Evolutionary conservation across 352 stramenopile genomes (phyloP).

Genomic region (Phytophthora pini): DNA sequence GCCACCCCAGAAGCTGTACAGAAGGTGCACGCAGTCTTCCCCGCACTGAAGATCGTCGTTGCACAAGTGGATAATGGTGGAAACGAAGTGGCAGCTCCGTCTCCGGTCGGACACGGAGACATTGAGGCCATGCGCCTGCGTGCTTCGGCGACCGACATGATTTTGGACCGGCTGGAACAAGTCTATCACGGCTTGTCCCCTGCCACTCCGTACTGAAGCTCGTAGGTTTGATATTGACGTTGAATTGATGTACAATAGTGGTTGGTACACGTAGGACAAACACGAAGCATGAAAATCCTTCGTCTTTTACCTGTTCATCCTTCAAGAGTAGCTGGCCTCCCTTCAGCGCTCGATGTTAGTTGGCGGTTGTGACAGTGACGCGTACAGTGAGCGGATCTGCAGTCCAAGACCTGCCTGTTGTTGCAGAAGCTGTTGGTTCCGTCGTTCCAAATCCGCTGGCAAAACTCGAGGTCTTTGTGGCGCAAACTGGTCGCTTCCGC

Average conservation of each 20-base stretch:
- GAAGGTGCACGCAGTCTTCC: conserved; percentile 42
- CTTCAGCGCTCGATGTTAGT: conserved; percentile 8
- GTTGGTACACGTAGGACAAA: background rate
- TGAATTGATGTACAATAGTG: conserved; percentile 29
- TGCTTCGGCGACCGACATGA: conserved; percentile 32
- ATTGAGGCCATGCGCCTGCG: conserved; percentile 7
- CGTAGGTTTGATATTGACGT: conserved; percentile 17
- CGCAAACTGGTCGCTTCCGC: conserved; percentile 16
- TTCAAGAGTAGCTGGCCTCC: background rate
- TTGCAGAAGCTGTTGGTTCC: conserved; percentile 32
- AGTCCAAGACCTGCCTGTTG: conserved; percentile 30
- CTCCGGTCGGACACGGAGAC: conserved; percentile 1
- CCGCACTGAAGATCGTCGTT: conserved; percentile 40
- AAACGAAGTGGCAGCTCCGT: conserved; percentile 15
- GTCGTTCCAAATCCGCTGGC: conserved; percentile 29
- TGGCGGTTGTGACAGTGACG: conserved; percentile 22
- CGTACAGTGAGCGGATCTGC: conserved; percentile 42
- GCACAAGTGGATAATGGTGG: conserved; percentile 40
- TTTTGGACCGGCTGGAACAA: conserved; percentile 39
- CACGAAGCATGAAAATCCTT: background rate
- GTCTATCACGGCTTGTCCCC: conserved; percentile 27
- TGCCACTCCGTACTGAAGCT: conserved; percentile 22
- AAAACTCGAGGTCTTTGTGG: conserved; percentile 10
- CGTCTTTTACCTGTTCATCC: background rate
- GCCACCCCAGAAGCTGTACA: conserved; percentile 41